phyloP scores from a whole-genome alignment of 2,329 filamentous ascomycete genomes.

The Lomentospora prolificans region DNA sequence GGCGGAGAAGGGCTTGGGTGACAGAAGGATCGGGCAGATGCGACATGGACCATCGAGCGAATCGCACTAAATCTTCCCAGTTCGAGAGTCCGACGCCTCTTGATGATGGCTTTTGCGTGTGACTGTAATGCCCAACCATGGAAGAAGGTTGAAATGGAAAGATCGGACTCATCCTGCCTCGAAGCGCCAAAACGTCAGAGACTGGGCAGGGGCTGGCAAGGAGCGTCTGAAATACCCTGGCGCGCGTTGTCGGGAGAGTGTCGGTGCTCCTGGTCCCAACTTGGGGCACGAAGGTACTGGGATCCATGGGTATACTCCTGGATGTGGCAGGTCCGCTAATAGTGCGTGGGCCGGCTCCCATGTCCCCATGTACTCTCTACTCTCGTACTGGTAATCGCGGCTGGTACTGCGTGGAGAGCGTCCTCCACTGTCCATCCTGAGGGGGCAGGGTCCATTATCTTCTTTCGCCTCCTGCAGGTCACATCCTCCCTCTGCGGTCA shows the following conservation, averaged over 20 bases:
- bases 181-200: not conserved
- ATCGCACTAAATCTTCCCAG: no score
- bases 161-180: no score
- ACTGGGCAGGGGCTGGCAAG: not conserved
- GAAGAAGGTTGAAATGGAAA: no score
- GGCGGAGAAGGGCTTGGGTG: not conserved
- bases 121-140: no score
- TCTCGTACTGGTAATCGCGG: no score
- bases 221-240: not conserved
- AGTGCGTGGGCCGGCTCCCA: no score
- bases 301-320: no score
- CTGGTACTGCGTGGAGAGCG: no score
- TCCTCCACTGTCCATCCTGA: not conserved
- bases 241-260: not conserved
- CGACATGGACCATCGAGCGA: not conserved
- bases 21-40: not conserved
- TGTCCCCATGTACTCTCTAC: no score
- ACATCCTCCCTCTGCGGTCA: not conserved
- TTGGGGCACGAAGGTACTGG: not conserved
- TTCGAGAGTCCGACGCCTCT: not conserved
- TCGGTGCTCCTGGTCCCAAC: not conserved
- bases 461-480: not conserved
- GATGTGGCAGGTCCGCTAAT: no score
- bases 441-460: not conserved
- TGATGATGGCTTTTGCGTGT: no score